phyloP scores from a whole-genome alignment of 2,329 filamentous ascomycete genomes.

The Apiospora arundinis region DNA sequence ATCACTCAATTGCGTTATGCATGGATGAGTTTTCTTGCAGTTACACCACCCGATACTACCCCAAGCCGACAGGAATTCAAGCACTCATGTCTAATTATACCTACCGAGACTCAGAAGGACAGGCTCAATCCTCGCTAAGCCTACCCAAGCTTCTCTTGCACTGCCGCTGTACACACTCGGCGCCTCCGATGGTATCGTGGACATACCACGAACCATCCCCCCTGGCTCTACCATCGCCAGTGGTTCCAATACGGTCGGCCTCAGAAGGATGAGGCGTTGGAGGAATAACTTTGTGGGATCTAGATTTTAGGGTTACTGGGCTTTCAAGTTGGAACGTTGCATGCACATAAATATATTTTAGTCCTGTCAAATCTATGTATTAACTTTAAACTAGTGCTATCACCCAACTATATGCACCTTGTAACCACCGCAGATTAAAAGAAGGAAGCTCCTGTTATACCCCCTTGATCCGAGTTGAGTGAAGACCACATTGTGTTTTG shows the following conservation, averaged over 20 bases:
- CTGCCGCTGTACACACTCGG: neutral
- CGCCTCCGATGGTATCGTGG: neutral
- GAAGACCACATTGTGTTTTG: constrained; percentile 2
- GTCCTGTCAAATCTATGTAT: neutral
- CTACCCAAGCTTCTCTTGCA: neutral
- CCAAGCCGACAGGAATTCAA: constrained; percentile 4
- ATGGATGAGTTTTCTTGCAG: neutral
- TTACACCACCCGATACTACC: constrained; percentile 2
- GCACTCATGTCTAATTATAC: constrained; percentile 7
- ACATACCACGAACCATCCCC: neutral
- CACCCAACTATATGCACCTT: neutral
- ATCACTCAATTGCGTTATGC: neutral
- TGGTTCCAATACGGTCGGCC: neutral
- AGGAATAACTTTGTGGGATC: neutral
- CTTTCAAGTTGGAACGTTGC: neutral
- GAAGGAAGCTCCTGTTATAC: neutral
- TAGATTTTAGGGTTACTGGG: neutral
- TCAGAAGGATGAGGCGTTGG: neutral
- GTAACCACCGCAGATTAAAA: neutral
- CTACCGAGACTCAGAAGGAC: constrained; percentile 4
- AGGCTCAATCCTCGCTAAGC: constrained; percentile 1
- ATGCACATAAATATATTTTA: neutral
- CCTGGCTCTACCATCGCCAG: constrained; percentile 2
- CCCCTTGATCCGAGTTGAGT: neutral
- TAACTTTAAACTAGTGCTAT: neutral